Evolutionary conservation across 192 early-diverging fungal genomes (phyloP), one percentile per base, ranked within the genome.

Genomic region (Physocladia obscura): DNA sequence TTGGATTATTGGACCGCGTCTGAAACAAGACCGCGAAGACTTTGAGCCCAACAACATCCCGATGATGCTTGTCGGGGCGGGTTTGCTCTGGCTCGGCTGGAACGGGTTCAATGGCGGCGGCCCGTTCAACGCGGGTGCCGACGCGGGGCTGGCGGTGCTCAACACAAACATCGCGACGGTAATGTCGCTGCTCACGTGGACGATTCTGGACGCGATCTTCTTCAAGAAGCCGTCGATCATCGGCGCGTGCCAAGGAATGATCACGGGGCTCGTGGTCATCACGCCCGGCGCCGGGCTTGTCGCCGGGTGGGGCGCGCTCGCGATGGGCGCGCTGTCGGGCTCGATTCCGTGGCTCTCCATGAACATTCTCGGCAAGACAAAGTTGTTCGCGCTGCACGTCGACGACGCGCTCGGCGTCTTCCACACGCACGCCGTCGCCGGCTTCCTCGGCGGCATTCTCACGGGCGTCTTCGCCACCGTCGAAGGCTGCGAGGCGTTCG

Each of bases 401-500:
- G 72, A 76, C 63, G 81, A 82, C 52, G 57, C 90, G 48, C 79
- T 96, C 37, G 94, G 94, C 69, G 92, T 89, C 19, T 92, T 88
- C 76, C 91, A 87, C 44, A 86, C 90, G 13, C 95, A 97, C 70
- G 94, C 90, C 48, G 82, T 94, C 21, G 91, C 92, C 40, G 95
- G 94, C 21, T 61, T 87, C 49, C 82, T 93, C 38, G 95, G 95
- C 0, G 87, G 89, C 40, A 49, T 97, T 51, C 79, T 95, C 37
- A 95, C 93, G 13, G 95, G 92, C 44, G 72, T 95, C 35, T 95
- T 97, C 81, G 92, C 93, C n/a, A n/a, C n/a, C n/a, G n/a, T n/a
- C n/a, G n/a, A n/a, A n/a, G n/a, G n/a, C 57, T 86, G 90, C 69
- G 84, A 86, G 51, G 75, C 70, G 0, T 76, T 94, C 21, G 87